A percentile compares a stretch with the other conserved stretches of the same genome.
phyloP scores from a whole-genome alignment of 2,329 filamentous ascomycete species.

The Paraphaeosphaeria minitans region DNA sequence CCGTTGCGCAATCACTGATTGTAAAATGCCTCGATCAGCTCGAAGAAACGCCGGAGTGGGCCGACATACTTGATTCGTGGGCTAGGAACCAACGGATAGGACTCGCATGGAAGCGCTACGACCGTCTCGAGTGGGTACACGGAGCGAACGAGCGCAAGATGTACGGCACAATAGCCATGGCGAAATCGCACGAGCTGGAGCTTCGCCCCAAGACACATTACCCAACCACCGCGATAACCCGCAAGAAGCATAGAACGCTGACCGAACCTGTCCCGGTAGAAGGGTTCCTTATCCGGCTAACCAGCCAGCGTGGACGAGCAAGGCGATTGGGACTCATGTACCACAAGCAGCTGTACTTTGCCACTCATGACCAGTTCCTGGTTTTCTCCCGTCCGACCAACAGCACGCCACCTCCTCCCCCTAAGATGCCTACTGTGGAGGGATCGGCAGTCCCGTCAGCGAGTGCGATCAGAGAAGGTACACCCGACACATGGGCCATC shows the following conservation, averaged over 20 bases:
- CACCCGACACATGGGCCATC: conserved; percentile 66
- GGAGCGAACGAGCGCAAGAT: conserved; percentile 69
- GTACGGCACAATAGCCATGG: conserved; percentile 72
- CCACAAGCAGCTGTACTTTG: conserved; percentile 70
- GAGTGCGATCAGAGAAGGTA: conserved; percentile 59
- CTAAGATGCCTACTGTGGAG: conserved; percentile 54
- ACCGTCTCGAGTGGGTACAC: conserved; percentile 71
- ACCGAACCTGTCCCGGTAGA: conserved; percentile 67
- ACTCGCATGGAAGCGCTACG: conserved; percentile 71
- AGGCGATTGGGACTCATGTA: conserved; percentile 64
- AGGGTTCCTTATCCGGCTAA: conserved; percentile 69
- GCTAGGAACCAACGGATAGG: conserved; percentile 63
- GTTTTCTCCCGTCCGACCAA: conserved; percentile 66
- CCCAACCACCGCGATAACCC: conserved; percentile 55
- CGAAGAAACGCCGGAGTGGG: conserved; percentile 62
- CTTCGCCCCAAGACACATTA: conserved; percentile 69
- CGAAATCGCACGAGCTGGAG: conserved; percentile 69
- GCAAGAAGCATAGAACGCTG: conserved; percentile 49
- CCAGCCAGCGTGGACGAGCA: conserved; percentile 65
- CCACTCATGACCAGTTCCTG: conserved; percentile 66
- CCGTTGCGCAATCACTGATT: conserved; percentile 62
- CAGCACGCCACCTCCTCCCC: conserved; percentile 62
- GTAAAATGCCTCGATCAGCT: conserved; percentile 64
- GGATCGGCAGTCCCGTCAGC: conserved; percentile 58
- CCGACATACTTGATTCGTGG: conserved; percentile 64